A percentile compares a stretch with the other conserved stretches of the same genome.
Evolutionary conservation across 192 early-diverging fungal genomes (phyloP).

Genomic region (Haplosporangium gracile): DNA sequence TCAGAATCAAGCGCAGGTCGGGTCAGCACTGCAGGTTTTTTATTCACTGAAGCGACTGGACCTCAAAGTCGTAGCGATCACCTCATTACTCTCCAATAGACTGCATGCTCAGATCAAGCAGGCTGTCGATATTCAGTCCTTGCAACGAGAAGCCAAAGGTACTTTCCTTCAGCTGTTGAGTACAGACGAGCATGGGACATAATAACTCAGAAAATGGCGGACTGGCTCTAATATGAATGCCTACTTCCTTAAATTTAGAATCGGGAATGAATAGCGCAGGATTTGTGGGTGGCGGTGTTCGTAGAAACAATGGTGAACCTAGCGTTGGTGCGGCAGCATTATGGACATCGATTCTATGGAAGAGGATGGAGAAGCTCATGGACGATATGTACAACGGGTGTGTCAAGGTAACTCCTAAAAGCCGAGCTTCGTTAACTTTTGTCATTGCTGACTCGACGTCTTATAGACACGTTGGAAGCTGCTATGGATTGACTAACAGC

Average conservation of each 20-base stretch:
- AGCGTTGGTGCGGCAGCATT: conserved; percentile 56
- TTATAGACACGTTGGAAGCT: neutral
- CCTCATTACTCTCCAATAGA: conserved; percentile 52
- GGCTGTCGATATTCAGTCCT: conserved; percentile 61
- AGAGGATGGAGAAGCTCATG: conserved; percentile 66
- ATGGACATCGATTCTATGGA: conserved; percentile 65
- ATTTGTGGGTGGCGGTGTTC: conserved; percentile 52
- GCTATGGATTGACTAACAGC: neutral
- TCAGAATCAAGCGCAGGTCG: conserved; percentile 64
- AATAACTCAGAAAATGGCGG: neutral
- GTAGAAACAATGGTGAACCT: conserved; percentile 67
- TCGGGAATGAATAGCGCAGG: conserved; percentile 40
- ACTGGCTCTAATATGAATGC: neutral
- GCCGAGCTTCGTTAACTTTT: neutral
- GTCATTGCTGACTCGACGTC: neutral
- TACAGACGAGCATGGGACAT: neutral
- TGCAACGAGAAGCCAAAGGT: conserved; percentile 69
- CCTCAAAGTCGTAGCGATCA: conserved; percentile 53
- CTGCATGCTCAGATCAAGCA: conserved; percentile 61
- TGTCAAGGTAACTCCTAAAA: conserved; percentile 57
- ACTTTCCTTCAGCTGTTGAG: neutral
- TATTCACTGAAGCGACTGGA: conserved; percentile 65
- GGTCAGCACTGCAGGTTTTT: conserved; percentile 66
- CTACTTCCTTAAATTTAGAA: conserved; percentile 23
- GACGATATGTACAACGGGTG: conserved; percentile 64